Percentiles rank a stretch among this genome's conserved stretches.
Conservation (phyloP, 768 basidiomycete genomes). For the Mycena metata region DNA sequence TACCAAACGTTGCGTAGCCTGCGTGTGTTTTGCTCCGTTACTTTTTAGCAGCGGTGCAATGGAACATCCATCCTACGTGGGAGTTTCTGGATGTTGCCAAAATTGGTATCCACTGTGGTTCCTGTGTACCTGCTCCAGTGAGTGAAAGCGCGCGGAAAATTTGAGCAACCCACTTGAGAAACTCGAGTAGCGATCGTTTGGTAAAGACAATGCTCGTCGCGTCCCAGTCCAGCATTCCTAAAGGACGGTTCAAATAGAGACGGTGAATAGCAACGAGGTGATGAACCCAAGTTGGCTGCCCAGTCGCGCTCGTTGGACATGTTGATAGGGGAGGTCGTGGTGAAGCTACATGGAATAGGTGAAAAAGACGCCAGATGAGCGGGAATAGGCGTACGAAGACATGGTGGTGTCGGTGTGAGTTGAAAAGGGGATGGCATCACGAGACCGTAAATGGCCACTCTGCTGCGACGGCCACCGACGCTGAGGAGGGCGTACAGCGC, state of each 20-base stretch:
- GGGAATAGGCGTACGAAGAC: constrained; percentile 22
- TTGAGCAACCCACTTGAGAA: constrained; percentile 70
- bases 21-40: constrained; percentile 8
- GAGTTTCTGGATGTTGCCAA: constrained; percentile 79
- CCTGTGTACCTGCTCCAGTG: constrained; percentile 54
- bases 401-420: constrained; percentile 10
- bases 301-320: constrained; percentile 80
- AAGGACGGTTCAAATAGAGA: background rate
- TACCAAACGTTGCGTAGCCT: constrained; percentile 84
- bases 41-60: background rate
- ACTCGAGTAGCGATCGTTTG: constrained; percentile 81
- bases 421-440: constrained; percentile 2
- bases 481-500: constrained; percentile 25
- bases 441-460: constrained; percentile 21
- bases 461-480: constrained; percentile 3
- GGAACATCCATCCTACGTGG: constrained; percentile 65
- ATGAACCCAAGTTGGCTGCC: constrained; percentile 72
- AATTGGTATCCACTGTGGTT: constrained; percentile 82
- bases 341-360: constrained; percentile 4
- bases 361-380: background rate
- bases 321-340: constrained; percentile 72
- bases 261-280: constrained; percentile 36
- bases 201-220: constrained; percentile 82
- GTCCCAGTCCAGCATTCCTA: constrained; percentile 89
- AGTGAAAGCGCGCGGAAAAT: background rate